Evolutionary conservation across 1,284 basidiomycete genomes (phyloP), one percentile per base, ranked within the genome.

Genomic region (Trichosporon faecale): DNA sequence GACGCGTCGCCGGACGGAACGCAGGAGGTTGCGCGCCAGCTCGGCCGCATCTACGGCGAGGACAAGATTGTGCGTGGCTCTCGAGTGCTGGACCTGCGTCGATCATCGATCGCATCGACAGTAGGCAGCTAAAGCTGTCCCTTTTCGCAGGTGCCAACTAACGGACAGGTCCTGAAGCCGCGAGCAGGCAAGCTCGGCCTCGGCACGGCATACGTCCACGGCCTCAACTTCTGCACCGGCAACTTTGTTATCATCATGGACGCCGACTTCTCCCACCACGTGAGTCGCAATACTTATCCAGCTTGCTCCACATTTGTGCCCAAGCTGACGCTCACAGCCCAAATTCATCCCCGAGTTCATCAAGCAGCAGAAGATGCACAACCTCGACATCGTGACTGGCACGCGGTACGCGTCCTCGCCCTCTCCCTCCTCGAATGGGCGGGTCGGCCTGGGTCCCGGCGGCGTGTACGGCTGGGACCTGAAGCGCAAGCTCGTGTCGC

Each of bases 161-260:
- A 65, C 64, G 44, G 12, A 44, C 72, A 93, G 91, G 81, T 94
- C 18, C 83, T 95, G 64, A 92, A 89, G 84, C 93, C 93, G 46
- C 89, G 93, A 75, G 86, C 92, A 7, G 93, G 94, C 65, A 95
- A 95, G 84, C 88, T 95, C 2, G 93, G 93, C 57, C 87, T 95
- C 49, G 94, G 93, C 91, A 95, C 94, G 16, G 94, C 94, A 23
- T 96, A 96, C 81, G 92, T 95, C 66, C 91, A 96, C 80, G 94
- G 94, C 12, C 86, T 96, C 66, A 90, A 92, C 76, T 93, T 91
- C 80, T 91, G 90, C 78, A 90, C 91, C 0, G 94, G 94, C n/a
- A 92, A 93, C 82, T 96, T 94, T 84, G 92, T 95, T 40, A 92
- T 95, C 78, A 95, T 96, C 82, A 96, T 96, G 94, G 94, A 96